Conservation (phyloP, 2,329 filamentous ascomycete genomes). For the Xylariaceae sp. region DNA sequence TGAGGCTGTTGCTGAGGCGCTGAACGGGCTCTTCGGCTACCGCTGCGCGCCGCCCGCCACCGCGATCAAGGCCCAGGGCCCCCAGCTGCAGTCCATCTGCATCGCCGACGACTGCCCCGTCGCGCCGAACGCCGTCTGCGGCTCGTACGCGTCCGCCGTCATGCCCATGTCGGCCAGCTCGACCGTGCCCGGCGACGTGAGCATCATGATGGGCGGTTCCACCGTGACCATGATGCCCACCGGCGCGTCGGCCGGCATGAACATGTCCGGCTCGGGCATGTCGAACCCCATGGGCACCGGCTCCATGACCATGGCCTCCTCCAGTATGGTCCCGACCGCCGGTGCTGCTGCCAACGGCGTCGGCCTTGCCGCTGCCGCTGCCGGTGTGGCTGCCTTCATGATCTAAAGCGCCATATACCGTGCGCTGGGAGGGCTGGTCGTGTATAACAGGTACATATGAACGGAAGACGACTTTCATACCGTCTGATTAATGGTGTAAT, state of each 20-base stretch:
- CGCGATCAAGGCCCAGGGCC: conserved; percentile 36
- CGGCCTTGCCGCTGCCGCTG: conserved; percentile 18
- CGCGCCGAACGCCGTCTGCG: conserved; percentile 37
- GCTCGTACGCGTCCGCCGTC: conserved; percentile 29
- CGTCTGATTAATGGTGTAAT: neutral
- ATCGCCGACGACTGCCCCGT: conserved; percentile 41
- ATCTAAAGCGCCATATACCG: conserved; percentile 14
- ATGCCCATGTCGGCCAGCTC: conserved; percentile 12
- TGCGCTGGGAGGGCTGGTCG: too few relatives aligned
- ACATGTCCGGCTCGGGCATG: conserved; percentile 9
- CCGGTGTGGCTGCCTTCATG: conserved; percentile 22
- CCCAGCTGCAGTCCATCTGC: conserved; percentile 49
- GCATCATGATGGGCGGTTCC: conserved; percentile 13
- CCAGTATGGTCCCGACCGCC: conserved; percentile 12
- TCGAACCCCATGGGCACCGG: conserved; percentile 5
- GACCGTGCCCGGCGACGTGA: conserved; percentile 2
- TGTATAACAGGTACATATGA: too few relatives aligned
- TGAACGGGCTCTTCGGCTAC: conserved; percentile 43
- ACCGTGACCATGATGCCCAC: conserved; percentile 6
- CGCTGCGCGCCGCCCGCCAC: conserved; percentile 39
- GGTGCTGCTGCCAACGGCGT: conserved; percentile 20
- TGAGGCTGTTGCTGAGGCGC: conserved; percentile 36
- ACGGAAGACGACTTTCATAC: too few relatives aligned
- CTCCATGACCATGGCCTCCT: conserved; percentile 7
- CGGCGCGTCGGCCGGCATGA: conserved; percentile 7